Evolutionary conservation across 2,329 filamentous ascomycete species (phyloP).

Genomic region (Phialemonium atrogriseum): DNA sequence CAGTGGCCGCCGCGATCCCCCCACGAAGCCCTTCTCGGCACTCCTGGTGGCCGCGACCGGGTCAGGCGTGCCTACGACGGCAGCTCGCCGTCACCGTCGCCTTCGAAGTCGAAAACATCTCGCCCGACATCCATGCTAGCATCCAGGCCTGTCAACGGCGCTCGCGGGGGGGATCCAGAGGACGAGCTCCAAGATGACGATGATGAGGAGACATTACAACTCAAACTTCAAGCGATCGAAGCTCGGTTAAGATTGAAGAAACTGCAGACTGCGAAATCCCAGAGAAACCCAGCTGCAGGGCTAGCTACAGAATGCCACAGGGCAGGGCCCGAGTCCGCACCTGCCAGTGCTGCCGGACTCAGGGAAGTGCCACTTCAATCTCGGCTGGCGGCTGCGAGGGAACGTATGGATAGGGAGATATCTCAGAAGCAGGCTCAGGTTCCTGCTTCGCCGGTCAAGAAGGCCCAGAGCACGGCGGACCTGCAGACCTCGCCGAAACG

Average conservation of each 20-base stretch:
- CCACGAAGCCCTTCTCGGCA: slow-evolving; percentile 54
- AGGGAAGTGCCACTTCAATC: slow-evolving; percentile 16
- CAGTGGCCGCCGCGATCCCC: slow-evolving; percentile 63
- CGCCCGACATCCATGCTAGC: slow-evolving; percentile 22
- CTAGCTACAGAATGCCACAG: slow-evolving; percentile 3
- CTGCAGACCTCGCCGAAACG: slow-evolving; percentile 69
- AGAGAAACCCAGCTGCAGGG: slow-evolving; percentile 12
- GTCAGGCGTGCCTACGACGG: slow-evolving; percentile 60
- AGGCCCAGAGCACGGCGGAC: slow-evolving; percentile 36
- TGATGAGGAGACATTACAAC: slow-evolving; percentile 80
- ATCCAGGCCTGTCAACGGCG: slow-evolving; percentile 11
- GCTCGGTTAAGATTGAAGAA: slow-evolving; percentile 82
- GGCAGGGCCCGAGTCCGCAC: too few relatives aligned
- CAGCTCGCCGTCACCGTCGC: slow-evolving; percentile 61
- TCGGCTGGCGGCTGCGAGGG: slow-evolving; percentile 12
- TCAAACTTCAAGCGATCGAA: slow-evolving; percentile 83
- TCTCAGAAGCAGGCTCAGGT: slow-evolving; percentile 54
- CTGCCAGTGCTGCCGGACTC: slow-evolving; percentile 11
- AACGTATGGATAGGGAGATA: slow-evolving; percentile 16
- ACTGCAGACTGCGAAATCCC: slow-evolving; percentile 58
- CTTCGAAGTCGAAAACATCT: slow-evolving; percentile 42
- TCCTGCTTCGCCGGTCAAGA: slow-evolving; percentile 63
- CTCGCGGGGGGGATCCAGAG: slow-evolving; percentile 11
- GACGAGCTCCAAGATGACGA: slow-evolving; percentile 55
- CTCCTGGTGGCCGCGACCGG: slow-evolving; percentile 72